A percentile compares a stretch with the other conserved stretches of the same genome.
Evolutionary conservation across 768 basidiomycete genomes (phyloP).

Genomic region (Mycena vulgaris): DNA sequence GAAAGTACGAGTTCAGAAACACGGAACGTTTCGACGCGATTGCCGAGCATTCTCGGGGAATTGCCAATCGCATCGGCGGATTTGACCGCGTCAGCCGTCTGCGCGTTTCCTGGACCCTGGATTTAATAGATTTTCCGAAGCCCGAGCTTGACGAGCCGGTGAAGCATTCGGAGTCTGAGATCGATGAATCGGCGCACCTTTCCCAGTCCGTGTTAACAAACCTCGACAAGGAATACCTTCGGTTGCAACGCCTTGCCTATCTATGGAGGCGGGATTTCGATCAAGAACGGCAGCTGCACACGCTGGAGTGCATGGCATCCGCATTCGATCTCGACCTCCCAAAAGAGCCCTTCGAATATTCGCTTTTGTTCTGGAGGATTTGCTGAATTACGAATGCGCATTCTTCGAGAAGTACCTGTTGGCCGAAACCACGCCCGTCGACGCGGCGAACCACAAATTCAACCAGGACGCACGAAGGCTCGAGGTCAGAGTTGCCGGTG

Average conservation of each 20-base stretch:
- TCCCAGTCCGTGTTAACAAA: too few relatives aligned
- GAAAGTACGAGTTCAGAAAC: background rate
- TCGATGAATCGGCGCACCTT: too few relatives aligned
- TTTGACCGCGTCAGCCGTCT: background rate
- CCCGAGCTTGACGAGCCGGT: background rate
- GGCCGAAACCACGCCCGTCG: background rate
- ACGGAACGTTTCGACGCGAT: background rate
- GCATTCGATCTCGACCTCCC: too few relatives aligned
- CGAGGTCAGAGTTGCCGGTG: too few relatives aligned
- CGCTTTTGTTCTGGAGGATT: background rate
- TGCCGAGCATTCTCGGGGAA: background rate
- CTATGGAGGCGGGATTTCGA: too few relatives aligned
- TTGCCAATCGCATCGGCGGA: conserved; percentile 12
- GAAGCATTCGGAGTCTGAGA: too few relatives aligned
- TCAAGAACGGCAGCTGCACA: background rate
- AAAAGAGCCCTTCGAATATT: background rate
- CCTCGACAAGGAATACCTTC: too few relatives aligned
- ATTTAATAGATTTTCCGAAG: background rate
- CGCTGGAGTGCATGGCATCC: too few relatives aligned
- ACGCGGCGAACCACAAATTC: too few relatives aligned
- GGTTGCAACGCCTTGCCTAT: too few relatives aligned
- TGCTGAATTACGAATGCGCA: background rate
- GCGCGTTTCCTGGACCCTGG: background rate
- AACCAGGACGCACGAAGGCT: too few relatives aligned
- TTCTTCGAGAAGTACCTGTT: background rate